Evolutionary conservation across 139 green algal genomes (phyloP).

Genomic region (Tetradesmus lagerheimii): DNA sequence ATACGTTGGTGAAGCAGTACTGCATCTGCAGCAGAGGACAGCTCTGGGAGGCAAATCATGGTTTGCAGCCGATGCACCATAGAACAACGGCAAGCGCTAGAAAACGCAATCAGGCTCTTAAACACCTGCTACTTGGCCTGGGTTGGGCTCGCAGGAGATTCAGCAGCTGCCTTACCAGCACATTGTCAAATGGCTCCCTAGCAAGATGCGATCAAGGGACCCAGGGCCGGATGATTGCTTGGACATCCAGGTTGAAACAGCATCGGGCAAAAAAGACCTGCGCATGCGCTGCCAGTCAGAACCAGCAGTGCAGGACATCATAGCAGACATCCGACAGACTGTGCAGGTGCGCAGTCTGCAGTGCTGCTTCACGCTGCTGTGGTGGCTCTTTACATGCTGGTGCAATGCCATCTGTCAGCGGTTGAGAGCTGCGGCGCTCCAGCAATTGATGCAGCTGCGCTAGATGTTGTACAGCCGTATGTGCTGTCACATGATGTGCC

Average conservation of each 20-base stretch:
- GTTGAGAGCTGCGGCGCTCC: not conserved
- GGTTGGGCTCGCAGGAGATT: slow-evolving; percentile 53
- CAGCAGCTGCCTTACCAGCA: slow-evolving; percentile 68
- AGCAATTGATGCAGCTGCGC: no score
- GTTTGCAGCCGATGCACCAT: not conserved
- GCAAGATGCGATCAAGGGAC: slow-evolving; percentile 64
- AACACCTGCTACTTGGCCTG: not conserved
- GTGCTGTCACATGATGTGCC: no score
- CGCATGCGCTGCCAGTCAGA: slow-evolving; percentile 63
- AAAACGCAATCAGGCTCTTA: not conserved
- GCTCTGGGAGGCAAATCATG: not conserved
- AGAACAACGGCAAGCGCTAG: not conserved
- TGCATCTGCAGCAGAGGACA: not conserved
- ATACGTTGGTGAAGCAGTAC: not conserved
- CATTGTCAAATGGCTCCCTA: slow-evolving; percentile 78
- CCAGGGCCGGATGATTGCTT: slow-evolving; percentile 66
- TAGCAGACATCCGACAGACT: slow-evolving; percentile 58
- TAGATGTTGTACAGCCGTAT: no score
- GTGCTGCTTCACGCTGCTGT: not conserved
- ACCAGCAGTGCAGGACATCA: slow-evolving; percentile 55
- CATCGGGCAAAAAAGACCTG: slow-evolving; percentile 68
- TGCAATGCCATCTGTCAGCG: not conserved
- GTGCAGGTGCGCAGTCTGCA: slow-evolving; percentile 55
- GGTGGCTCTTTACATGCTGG: not conserved
- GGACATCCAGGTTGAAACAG: slow-evolving; percentile 69